Evolutionary conservation across 345 rosid species (phyloP), one percentile per base, ranked within the genome.

Genomic region (Melaleuca alternifolia): DNA sequence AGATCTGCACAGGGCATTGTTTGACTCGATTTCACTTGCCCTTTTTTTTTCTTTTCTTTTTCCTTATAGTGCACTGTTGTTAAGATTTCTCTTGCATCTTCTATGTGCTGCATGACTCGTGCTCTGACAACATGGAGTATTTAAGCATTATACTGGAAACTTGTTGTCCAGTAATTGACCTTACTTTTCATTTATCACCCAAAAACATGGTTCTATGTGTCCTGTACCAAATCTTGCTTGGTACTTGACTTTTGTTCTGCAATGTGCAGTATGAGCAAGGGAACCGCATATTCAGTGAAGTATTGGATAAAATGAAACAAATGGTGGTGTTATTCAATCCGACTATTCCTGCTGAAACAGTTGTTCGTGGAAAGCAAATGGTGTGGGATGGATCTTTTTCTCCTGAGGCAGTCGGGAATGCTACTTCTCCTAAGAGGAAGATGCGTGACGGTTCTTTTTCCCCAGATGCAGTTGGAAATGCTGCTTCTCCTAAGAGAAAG

Each of bases 221-320:
- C 79, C 48, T 71, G 18, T 30, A 48, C 3, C 71, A 23, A 51
- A 41, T 71, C 48, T 37, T 71, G 23, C 26, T 71, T 11, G 13
- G 26, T 37, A 37, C 48, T 18, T 33, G 16, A 71, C 52, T 61
- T 37, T 26, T 85, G 21, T 50, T 56, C 84, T 79, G 59, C 51
- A 4, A 75, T 11, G 51, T 89, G 89, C 85, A 92, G 93, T 86
- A 89, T 41, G 89, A 89, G 85, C 88, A 85, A 6, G 88, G 90
- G 54, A 28, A 50, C 65, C 50, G 37, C 48, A 54, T 82, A 56
- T 26, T 50, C 54, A 52, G 88, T 9, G 86, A 90, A 20, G 85
- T 86, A 18, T 6, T 89, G 87, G 90, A 89, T 30, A 88, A 89
- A 76, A 50, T 87, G 84, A 90, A 89, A 88, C 90, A 92, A 61